These are phyloP conservation scores for Botrytis aclada DNA, from an alignment of 2,329 filamentous ascomycete genomes.

Conservation along the genomic window DNA sequence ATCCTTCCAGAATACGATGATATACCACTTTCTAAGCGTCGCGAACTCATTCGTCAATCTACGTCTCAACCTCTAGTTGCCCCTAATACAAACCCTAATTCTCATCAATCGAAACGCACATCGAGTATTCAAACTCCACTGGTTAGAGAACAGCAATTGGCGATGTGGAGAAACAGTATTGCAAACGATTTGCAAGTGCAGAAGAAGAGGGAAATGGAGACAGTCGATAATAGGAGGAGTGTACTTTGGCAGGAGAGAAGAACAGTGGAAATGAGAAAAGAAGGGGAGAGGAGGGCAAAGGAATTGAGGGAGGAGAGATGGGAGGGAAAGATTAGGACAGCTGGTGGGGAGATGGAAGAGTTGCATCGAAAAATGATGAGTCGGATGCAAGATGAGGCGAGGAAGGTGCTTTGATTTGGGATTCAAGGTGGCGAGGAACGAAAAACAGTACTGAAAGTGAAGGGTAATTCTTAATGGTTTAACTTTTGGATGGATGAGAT, in stretches of 20 bases:
- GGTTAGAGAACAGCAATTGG: constrained; percentile 57
- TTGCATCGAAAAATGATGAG: constrained; percentile 73
- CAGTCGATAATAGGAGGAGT: constrained; percentile 53
- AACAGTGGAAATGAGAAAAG: constrained; percentile 56
- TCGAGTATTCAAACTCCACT: constrained; percentile 44
- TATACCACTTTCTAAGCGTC: constrained; percentile 67
- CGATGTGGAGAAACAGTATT: constrained; percentile 64
- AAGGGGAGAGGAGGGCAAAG: constrained; percentile 54
- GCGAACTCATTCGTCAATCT: constrained; percentile 52
- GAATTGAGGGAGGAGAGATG: constrained; percentile 59
- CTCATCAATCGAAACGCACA: constrained; percentile 52
- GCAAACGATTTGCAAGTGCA: constrained; percentile 56
- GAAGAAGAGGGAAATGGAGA: constrained; percentile 29
- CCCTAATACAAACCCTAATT: constrained; percentile 44
- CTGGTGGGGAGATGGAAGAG: constrained; percentile 68
- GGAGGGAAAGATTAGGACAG: constrained; percentile 72
- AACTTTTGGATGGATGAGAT: neutral
- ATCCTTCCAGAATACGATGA: constrained; percentile 55
- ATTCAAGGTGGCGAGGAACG: neutral
- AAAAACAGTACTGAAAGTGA: neutral
- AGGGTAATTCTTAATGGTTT: neutral
- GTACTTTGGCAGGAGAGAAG: constrained; percentile 55
- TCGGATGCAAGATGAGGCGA: constrained; percentile 22
- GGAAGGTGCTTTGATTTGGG: neutral
- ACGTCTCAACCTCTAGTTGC: constrained; percentile 27